phyloP scores from a whole-genome alignment of 2,329 filamentous ascomycete species.

The Cordyceps farinosa region DNA sequence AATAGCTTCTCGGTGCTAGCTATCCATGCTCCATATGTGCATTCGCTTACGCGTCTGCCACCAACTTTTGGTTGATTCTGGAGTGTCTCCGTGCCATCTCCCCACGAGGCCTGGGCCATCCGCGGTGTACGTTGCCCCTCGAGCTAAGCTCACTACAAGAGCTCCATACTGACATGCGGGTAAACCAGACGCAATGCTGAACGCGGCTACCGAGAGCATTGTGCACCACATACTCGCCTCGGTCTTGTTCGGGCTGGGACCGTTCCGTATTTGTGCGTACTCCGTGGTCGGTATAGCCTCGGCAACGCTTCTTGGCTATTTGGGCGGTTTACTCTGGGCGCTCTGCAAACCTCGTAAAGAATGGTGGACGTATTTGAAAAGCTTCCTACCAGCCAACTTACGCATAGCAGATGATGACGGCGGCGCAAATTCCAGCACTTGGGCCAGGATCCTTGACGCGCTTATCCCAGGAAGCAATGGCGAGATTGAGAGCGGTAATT shows the following conservation, averaged over 20 bases:
- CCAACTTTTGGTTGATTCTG: not conserved
- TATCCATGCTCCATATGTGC: not conserved
- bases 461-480: conserved; percentile 39
- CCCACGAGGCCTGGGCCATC: not conserved
- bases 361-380: too few species aligned
- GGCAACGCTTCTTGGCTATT: not conserved
- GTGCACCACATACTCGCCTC: not conserved
- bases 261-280: not conserved
- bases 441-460: conserved; percentile 60
- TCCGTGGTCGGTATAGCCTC: not conserved
- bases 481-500: conserved; percentile 40
- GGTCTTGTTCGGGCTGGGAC: not conserved
- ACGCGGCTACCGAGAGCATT: not conserved
- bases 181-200: not conserved
- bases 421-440: conserved; percentile 59
- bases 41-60: not conserved
- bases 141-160: too few species aligned
- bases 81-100: not conserved
- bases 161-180: not conserved
- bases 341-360: not conserved
- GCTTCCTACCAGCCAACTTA: conserved; percentile 33
- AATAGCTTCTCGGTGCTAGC: not conserved
- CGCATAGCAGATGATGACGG: conserved; percentile 54
- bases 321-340: not conserved
- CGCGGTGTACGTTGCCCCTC: not conserved